phyloP scores from a whole-genome alignment of 768 basidiomycete genomes.

The Trametes sanguinea region DNA sequence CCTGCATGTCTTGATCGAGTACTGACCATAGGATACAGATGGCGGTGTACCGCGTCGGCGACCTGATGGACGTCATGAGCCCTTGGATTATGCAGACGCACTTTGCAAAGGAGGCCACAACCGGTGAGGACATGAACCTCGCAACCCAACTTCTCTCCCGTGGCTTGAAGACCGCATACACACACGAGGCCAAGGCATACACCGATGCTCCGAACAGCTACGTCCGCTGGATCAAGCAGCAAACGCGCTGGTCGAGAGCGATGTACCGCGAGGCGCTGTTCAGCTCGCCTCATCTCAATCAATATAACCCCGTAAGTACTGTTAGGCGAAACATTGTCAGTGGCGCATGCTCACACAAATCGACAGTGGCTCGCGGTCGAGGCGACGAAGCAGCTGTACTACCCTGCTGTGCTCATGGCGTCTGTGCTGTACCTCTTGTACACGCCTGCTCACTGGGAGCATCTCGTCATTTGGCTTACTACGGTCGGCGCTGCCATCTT shows the following conservation, averaged over 20 bases:
- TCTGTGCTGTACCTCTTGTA: conserved; percentile 26
- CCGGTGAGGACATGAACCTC: conserved; percentile 19
- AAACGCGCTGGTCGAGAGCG: conserved; percentile 28
- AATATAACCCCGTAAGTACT: conserved; percentile 20
- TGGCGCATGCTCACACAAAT: not conserved
- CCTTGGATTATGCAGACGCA: conserved; percentile 22
- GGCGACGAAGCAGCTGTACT: conserved; percentile 26
- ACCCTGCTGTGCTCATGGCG: conserved; percentile 27
- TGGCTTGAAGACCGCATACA: conserved; percentile 24
- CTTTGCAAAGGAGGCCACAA: conserved; percentile 17
- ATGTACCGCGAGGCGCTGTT: conserved; percentile 28
- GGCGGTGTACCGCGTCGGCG: conserved; percentile 15
- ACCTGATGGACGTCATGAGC: conserved; percentile 18
- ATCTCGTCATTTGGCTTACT: conserved; percentile 24
- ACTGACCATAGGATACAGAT: not conserved
- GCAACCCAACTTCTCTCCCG: conserved; percentile 21
- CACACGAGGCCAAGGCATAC: conserved; percentile 24
- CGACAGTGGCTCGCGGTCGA: conserved; percentile 27
- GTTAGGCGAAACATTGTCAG: conserved; percentile 7
- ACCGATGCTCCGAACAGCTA: conserved; percentile 26
- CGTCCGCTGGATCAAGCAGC: conserved; percentile 32
- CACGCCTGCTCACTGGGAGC: conserved; percentile 18
- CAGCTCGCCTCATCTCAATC: conserved; percentile 27
- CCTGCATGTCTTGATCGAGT: not conserved
- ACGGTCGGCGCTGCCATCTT: conserved; percentile 27